A percentile compares a stretch with the other conserved stretches of the same genome.
Conservation (phyloP, 768 basidiomycete genomes). For the Mycena galopus region DNA sequence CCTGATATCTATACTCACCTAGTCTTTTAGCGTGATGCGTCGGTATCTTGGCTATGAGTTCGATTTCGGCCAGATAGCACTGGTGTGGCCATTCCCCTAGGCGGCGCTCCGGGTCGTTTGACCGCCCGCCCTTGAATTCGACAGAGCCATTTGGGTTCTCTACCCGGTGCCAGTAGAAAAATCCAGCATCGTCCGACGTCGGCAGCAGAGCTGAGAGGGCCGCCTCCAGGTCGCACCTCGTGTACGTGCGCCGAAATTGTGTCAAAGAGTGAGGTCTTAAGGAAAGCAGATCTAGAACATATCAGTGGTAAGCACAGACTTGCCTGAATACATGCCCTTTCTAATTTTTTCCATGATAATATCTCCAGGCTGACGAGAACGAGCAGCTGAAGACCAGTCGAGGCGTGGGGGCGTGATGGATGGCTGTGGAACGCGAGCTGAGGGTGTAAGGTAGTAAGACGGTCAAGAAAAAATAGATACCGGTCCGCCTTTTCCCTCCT, state of each 20-base stretch:
- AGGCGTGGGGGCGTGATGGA: no score
- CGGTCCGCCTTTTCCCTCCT: no score
- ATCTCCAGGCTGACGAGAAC: no score
- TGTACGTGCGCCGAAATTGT: background rate
- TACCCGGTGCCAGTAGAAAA: background rate
- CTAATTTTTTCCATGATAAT: no score
- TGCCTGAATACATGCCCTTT: no score
- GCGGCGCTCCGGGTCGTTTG: background rate
- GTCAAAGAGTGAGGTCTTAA: background rate
- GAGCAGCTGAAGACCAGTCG: no score
- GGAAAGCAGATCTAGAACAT: background rate
- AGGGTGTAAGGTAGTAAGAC: no score
- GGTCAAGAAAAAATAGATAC: no score
- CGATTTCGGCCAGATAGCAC: background rate
- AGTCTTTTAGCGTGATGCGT: background rate
- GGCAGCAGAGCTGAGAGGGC: background rate
- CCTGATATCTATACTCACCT: background rate
- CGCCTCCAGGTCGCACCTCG: background rate
- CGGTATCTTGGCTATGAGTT: background rate
- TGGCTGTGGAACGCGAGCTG: no score
- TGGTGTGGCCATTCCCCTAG: background rate
- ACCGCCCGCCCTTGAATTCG: background rate
- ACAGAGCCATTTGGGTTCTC: background rate
- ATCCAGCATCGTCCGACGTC: background rate
- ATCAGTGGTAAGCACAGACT: no score